Base-by-base conservation (phyloP, 495 filamentous ascomycete species). In the Oidiodendron maius region DNA sequence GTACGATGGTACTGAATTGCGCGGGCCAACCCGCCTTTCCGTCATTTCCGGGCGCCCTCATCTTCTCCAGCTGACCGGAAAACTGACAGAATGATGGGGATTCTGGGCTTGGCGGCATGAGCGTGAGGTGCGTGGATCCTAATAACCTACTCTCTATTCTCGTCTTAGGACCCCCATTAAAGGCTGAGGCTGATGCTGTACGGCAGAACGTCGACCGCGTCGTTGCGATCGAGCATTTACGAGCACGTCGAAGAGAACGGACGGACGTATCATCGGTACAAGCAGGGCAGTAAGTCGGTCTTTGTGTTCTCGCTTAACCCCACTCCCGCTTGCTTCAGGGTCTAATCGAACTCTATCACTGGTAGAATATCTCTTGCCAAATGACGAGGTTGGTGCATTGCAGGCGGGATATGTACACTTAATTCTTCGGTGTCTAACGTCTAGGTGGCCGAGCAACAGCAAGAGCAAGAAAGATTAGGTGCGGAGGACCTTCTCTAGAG, bases 191-290 rank as follows among this genome's bases (percentile, higher is more conserved):
- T n/a, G n/a, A n/a, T n/a, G n/a, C n/a, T n/a, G n/a, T n/a, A n/a
- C n/a, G n/a, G n/a, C n/a, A n/a, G n/a, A n/a, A n/a, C n/a, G 28
- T 40, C 46, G 21, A 48, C 46, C 4, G 16, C 16, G 17, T 40
- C 46, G 11, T 13, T 30, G 15, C 26, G 21, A 20, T 40, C 35
- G 6, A 40, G 34, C 18, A 13, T 48, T 11, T 48, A 48, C 40
- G 22, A 48, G 26, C 24, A 48, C 20, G 46, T 48, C 9, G 46
- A 22, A 4, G 46, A 48, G 21, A 48, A 48, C 24, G 46, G 46
- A 12, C 20, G 46, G 36, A 48, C 46, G 5, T 48, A 48, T 32
- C 59, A 24, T 35, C 10, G 24, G 25, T 42, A 42, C 21, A 42
- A 42, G 21, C 18, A 21, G 12, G 40, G 40, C 11, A 42, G 40